A percentile compares a stretch with the other conserved stretches of the same genome.
These are phyloP conservation scores for Gymnopus androsaceus DNA, from an alignment of 1,284 basidiomycete species.

Conservation along the genomic window DNA sequence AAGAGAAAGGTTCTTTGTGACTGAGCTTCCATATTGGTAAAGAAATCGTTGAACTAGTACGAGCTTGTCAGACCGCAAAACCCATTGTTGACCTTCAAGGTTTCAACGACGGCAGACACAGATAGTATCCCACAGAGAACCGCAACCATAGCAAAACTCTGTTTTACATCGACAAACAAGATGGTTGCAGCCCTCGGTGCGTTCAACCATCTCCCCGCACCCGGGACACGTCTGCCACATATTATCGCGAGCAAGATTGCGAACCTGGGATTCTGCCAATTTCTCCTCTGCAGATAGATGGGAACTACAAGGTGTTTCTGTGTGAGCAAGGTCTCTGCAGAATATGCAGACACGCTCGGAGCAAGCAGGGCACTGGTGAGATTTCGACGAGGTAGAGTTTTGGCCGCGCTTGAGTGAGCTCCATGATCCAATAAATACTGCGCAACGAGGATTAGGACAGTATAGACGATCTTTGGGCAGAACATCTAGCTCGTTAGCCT, in stretches of 20 bases:
- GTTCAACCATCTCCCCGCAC: constrained; percentile 25
- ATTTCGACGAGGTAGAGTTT: neutral
- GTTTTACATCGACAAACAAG: constrained; percentile 24
- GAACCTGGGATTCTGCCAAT: constrained; percentile 1
- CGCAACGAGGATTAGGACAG: constrained; percentile 39
- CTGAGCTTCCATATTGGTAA: too few species aligned
- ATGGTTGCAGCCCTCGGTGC: constrained; percentile 25
- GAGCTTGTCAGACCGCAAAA: too few species aligned
- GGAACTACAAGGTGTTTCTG: constrained; percentile 24
- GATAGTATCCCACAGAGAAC: constrained; percentile 5
- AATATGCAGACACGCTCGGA: constrained; percentile 31
- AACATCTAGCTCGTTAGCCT: constrained; percentile 38
- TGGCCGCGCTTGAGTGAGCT: neutral
- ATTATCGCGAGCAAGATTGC: constrained; percentile 21
- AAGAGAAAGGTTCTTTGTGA: too few species aligned
- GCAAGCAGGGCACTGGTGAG: constrained; percentile 30
- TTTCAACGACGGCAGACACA: constrained; percentile 50
- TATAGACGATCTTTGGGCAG: constrained; percentile 37
- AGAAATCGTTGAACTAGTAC: constrained; percentile 97
- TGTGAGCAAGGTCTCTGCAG: constrained; percentile 37
- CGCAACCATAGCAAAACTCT: constrained; percentile 28
- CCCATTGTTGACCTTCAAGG: constrained; percentile 89
- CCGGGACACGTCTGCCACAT: constrained; percentile 25
- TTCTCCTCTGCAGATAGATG: constrained; percentile 7
- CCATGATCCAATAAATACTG: constrained; percentile 41